Evolutionary conservation across 1,284 basidiomycete species (phyloP).

Genomic region (Rhodotorula mucilaginosa): DNA sequence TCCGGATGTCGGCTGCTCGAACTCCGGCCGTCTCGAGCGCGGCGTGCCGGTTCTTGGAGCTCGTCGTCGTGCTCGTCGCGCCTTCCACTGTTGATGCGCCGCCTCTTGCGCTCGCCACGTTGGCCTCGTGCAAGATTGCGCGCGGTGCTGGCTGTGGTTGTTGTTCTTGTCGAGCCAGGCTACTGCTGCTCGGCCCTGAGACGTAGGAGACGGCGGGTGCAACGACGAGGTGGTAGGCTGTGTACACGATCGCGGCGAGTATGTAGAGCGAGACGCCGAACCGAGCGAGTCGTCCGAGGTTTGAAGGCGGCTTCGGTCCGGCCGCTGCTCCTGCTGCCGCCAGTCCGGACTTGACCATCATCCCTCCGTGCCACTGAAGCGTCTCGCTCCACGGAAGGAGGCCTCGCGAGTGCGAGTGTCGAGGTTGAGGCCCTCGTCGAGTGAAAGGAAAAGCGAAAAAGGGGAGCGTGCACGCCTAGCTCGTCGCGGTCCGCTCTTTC

Average conservation of each 20-base stretch:
- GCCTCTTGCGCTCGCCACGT: not conserved
- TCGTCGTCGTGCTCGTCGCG: not conserved
- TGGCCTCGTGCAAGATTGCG: not conserved
- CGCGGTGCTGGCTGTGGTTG: not conserved
- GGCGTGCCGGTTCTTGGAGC: slow-evolving; percentile 29
- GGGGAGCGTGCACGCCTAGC: no score
- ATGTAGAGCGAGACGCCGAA: slow-evolving; percentile 39
- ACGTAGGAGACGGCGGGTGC: slow-evolving; percentile 25
- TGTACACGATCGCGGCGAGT: slow-evolving; percentile 40
- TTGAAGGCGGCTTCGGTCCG: slow-evolving; percentile 8
- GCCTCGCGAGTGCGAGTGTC: no score
- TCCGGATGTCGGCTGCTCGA: slow-evolving; percentile 35
- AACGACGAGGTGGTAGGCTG: slow-evolving; percentile 36
- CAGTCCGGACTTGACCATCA: no score
- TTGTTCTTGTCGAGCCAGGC: not conserved
- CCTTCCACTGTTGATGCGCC: not conserved
- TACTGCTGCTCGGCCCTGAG: not conserved
- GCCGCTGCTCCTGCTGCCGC: no score
- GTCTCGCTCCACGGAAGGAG: no score
- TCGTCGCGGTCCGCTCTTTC: no score
- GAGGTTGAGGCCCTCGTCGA: no score
- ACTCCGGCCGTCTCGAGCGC: slow-evolving; percentile 41
- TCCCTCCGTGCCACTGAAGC: no score
- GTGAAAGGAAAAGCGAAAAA: no score
- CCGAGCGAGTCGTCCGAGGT: slow-evolving; percentile 27